phyloP scores from a whole-genome alignment of 108 stramenopile genomes.

The Pseudonitzschia multistriata region DNA sequence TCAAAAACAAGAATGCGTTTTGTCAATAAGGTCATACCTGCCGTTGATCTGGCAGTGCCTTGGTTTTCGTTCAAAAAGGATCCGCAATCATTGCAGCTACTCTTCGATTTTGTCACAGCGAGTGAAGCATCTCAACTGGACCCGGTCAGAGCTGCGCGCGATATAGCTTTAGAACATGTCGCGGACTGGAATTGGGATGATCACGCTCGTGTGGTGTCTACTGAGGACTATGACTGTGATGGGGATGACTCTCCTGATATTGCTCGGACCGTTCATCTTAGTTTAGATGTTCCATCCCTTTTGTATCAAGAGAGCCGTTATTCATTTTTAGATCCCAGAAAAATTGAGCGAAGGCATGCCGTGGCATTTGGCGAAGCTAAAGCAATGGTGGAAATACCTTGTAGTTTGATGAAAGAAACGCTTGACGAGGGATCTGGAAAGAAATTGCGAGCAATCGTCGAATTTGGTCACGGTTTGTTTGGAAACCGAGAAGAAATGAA shows the following conservation, averaged over 20 bases:
- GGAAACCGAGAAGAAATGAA: constrained; percentile 44
- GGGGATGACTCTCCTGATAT: constrained; percentile 16
- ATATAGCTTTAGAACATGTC: constrained; percentile 30
- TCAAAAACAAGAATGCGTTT: constrained; percentile 28
- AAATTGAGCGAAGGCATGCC: constrained; percentile 5
- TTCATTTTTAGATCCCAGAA: constrained; percentile 29
- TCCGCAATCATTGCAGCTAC: constrained; percentile 38
- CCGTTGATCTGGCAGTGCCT: constrained; percentile 42
- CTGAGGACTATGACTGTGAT: constrained; percentile 21
- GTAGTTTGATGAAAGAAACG: constrained; percentile 39
- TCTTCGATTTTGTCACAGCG: constrained; percentile 61
- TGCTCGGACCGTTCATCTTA: constrained; percentile 55
- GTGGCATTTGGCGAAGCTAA: constrained; percentile 42
- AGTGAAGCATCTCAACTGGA: constrained; percentile 52
- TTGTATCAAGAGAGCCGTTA: constrained; percentile 38
- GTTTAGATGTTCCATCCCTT: constrained; percentile 68
- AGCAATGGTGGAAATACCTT: constrained; percentile 68
- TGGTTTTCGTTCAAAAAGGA: constrained; percentile 35
- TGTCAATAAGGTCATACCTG: constrained; percentile 34
- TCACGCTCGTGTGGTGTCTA: constrained; percentile 28
- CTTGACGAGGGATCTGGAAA: constrained; percentile 20
- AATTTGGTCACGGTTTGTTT: constrained; percentile 82
- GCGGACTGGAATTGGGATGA: constrained; percentile 19
- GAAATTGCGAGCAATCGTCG: constrained; percentile 50
- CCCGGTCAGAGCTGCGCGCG: constrained; percentile 39